Base-by-base conservation (phyloP, 1,284 basidiomycete species). In the Phellopilus nigrolimitatus region DNA sequence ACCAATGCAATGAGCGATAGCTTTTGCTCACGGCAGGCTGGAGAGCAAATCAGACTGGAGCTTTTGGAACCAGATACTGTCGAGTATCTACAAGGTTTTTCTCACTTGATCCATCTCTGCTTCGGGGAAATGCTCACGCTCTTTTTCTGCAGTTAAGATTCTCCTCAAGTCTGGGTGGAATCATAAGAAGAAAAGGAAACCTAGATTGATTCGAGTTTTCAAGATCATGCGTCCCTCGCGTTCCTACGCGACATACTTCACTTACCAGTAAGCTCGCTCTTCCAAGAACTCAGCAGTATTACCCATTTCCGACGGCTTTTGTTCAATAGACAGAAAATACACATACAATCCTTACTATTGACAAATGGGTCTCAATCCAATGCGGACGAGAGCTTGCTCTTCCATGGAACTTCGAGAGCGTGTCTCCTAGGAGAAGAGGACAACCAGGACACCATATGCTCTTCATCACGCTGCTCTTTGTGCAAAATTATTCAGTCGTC, bases 341-440 rank as follows among this genome's bases (percentile, higher is more conserved):
- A 49, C 15, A 41, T 41, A 17, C 47, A 30, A 8, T 15, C 39
- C 4, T 24, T 31, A 40, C n/a, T 40, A n/a, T 17, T 27, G 8
- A n/a, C 47, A 13, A 19, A 21, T 5, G 47, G 15, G 42, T 43
- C 61, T 49, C 60, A 68, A 60, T 54, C 66, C 7, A 37, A 37
- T 57, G 70, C 66, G 19, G 76, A 76, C 52, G 79, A 82, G 61
- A 72, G 72, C 49, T 63, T 81, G 8, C 69, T 82, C 38, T 82
- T 82, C 60, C 81, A 83, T 61, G 81, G 80, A 25, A 83, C 79
- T 13, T 75, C 70, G 42, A 71, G 79, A 41, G 68, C 65, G 8
- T 82, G 80, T 58, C 60, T 69, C 3, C 53, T 82, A n/a, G 80
- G 71, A 19, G 79, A 82, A 51, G 71, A 71, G 15, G 60, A 57